Evolutionary conservation across 2,329 filamentous ascomycete species (phyloP), one percentile per base, ranked within the genome.

Genomic region (Chaetothyriales sp.): DNA sequence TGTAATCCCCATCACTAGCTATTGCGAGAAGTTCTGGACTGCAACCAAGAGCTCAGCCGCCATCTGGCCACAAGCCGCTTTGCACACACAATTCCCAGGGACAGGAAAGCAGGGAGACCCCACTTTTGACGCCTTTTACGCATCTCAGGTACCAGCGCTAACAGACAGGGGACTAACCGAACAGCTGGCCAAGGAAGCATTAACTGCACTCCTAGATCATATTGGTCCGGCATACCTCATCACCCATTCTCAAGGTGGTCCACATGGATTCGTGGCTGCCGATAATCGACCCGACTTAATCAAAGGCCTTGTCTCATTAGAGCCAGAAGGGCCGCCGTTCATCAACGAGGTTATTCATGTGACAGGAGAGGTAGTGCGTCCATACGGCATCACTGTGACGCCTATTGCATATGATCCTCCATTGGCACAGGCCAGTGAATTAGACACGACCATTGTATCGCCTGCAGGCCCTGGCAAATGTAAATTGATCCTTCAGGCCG

Each of bases 241-340:
- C 2, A 72, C 71, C 0, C 73, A 81, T 55, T 76, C 73, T 0
- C 69, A 76, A 15, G 73, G 73, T 3, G 70, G 71, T 0, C 66
- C 66, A 9, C 69, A 70, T 53, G 70, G 66, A 7, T 77, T 70
- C 70, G 65, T 73, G 7, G 66, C 73, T 7, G 73, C 71, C 1
- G 77, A 82, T 56, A 62, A 64, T 2, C 61, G 69, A 2, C 76
- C 77, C 0, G 57, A 70, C 0, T 63, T 74, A 0, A 71, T 80
- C 1, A 69, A 69, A 18, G 71, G 65, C 0, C 69, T 79, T 18
- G 62, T 81, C 1, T 67, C 71, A 0, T 55, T 81, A 10, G 78
- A 81, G 58, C 77, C 77, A 0, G 61, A 66, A 3, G 77, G 77
- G 0, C 77, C 77, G 1, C 77, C 76, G 0, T 78, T 74, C 57